Evolutionary conservation across 2,329 filamentous ascomycete species (phyloP).

Genomic region (Cryoendolithus antarcticus): DNA sequence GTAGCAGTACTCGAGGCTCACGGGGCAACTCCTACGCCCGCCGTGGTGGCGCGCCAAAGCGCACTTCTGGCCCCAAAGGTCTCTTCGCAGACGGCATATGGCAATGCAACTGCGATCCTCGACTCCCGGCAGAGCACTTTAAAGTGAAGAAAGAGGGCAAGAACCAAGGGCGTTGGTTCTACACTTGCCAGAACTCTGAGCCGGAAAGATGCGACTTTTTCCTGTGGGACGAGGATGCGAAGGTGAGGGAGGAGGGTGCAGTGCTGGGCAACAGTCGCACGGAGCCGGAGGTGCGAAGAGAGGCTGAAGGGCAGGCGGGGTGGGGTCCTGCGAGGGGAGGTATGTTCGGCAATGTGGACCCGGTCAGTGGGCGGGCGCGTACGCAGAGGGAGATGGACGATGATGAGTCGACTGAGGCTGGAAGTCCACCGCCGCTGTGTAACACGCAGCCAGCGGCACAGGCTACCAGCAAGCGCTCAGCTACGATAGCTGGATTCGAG

Average conservation of each 20-base stretch:
- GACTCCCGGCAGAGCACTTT: conserved; percentile 41
- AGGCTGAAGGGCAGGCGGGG: conserved; percentile 12
- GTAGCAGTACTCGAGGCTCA: too few species aligned
- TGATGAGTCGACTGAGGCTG: conserved; percentile 7
- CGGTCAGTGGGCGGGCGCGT: neutral
- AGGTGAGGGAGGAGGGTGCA: conserved; percentile 34
- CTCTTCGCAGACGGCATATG: conserved; percentile 28
- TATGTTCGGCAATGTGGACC: conserved; percentile 5
- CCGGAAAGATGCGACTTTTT: conserved; percentile 44
- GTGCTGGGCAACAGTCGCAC: conserved; percentile 36
- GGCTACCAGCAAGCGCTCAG: too few species aligned
- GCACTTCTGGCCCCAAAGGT: conserved; percentile 11
- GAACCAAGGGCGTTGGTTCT: conserved; percentile 43
- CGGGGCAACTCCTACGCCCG: neutral
- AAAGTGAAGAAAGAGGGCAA: conserved; percentile 44
- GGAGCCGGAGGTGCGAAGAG: conserved; percentile 22
- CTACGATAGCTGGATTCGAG: too few species aligned
- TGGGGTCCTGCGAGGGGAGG: conserved; percentile 15
- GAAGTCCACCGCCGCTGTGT: conserved; percentile 9
- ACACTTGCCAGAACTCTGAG: conserved; percentile 42
- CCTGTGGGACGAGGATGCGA: conserved; percentile 44
- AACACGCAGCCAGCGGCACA: conserved; percentile 3
- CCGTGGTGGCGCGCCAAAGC: neutral
- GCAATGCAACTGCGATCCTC: conserved; percentile 45
- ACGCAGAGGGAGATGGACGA: conserved; percentile 2